Conservation (phyloP, 805 yeast species). For the Hanseniaspora nectarophila region DNA sequence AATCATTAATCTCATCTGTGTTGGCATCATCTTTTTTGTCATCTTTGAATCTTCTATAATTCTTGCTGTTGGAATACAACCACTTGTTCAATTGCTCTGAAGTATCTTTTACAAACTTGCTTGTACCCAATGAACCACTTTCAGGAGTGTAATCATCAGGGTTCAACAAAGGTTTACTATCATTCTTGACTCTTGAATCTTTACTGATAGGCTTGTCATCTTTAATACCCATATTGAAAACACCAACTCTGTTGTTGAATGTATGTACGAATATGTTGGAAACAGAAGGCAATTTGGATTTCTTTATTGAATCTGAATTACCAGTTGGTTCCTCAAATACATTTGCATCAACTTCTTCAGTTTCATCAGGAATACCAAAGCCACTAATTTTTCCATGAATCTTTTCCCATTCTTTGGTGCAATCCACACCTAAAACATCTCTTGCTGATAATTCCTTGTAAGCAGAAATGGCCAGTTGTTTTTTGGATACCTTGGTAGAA, state of each 20-base stretch:
- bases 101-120: slow-evolving; percentile 42
- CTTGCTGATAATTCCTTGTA: slow-evolving; percentile 67
- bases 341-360: slow-evolving; percentile 23
- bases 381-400: slow-evolving; percentile 31
- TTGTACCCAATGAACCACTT: slow-evolving; percentile 38
- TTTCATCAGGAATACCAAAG: slow-evolving; percentile 13
- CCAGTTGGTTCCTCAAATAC: slow-evolving; percentile 10
- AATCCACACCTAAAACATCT: slow-evolving; percentile 40
- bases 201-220: slow-evolving; percentile 71
- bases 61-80: slow-evolving; percentile 36
- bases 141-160: slow-evolving; percentile 44
- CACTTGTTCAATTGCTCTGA: slow-evolving; percentile 44
- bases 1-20: slow-evolving; percentile 11
- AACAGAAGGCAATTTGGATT: slow-evolving; percentile 9
- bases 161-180: slow-evolving; percentile 70
- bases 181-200: slow-evolving; percentile 64
- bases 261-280: slow-evolving; percentile 33
- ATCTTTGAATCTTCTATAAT: slow-evolving; percentile 25
- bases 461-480: slow-evolving; percentile 37
- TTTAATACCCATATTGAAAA: slow-evolving; percentile 70
- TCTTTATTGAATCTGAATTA: background rate
- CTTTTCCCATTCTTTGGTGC: slow-evolving; percentile 35
- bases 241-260: slow-evolving; percentile 82
- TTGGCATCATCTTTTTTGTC: slow-evolving; percentile 23
- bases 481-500: slow-evolving; percentile 7